These are phyloP conservation scores for Termitomyces titanicus DNA, from an alignment of 768 basidiomycete genomes.

Conservation along the genomic window DNA sequence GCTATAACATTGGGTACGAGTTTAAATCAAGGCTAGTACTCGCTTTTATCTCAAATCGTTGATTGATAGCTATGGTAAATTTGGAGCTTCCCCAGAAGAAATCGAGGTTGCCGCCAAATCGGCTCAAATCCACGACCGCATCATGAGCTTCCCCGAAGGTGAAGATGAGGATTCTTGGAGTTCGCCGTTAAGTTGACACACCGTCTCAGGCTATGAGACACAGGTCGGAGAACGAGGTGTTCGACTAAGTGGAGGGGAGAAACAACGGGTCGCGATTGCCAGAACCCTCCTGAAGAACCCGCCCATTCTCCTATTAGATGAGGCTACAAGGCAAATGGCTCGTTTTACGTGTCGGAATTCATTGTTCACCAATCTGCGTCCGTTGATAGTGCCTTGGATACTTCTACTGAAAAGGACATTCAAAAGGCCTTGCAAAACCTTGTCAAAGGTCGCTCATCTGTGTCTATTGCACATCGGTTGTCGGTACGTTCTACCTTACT, in stretches of 20 bases:
- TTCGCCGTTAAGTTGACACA: not conserved
- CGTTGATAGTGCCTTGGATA: conserved; percentile 69
- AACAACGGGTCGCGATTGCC: conserved; percentile 86
- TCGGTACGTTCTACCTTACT: conserved; percentile 46
- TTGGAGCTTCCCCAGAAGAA: conserved; percentile 65
- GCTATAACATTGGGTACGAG: conserved; percentile 67
- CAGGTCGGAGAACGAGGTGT: conserved; percentile 90
- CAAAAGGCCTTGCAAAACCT: conserved; percentile 84
- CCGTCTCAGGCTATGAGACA: conserved; percentile 61
- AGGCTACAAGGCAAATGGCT: conserved; percentile 58
- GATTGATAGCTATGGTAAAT: conserved; percentile 67
- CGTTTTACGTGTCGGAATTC: not conserved
- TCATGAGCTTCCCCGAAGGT: conserved; percentile 79
- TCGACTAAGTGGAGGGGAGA: conserved; percentile 83
- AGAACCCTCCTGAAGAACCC: conserved; percentile 85
- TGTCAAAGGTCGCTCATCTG: conserved; percentile 65
- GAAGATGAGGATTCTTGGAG: not conserved
- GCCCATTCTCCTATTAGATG: conserved; percentile 73
- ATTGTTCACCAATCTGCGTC: not conserved
- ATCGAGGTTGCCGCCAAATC: conserved; percentile 76
- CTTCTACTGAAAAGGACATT: conserved; percentile 86
- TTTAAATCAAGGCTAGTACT: not conserved
- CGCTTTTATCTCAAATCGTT: not conserved
- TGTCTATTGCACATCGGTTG: conserved; percentile 78
- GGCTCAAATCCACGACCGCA: conserved; percentile 86